phyloP scores from a whole-genome alignment of 2,329 filamentous ascomycete species.

The Emericellopsis cladophorae region DNA sequence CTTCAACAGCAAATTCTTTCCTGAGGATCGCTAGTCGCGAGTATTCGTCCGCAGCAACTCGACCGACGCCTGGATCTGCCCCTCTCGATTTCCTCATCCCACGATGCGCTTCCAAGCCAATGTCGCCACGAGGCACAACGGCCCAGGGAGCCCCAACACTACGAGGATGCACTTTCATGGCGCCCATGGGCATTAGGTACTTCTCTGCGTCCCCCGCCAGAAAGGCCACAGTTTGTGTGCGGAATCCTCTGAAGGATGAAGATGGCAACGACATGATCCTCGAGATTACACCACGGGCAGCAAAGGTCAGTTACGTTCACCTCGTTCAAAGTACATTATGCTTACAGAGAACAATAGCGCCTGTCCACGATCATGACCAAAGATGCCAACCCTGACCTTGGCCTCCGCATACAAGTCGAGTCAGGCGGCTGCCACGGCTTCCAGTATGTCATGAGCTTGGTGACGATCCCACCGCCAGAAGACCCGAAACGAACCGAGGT shows the following conservation, averaged over 20 bases:
- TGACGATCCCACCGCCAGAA: conserved; percentile 38
- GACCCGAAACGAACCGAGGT: conserved; percentile 16
- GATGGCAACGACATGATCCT: conserved; percentile 75
- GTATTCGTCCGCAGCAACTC: conserved; percentile 12
- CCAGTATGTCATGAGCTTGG: conserved; percentile 88
- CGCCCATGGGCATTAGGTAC: neutral
- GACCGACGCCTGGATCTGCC: conserved; percentile 9
- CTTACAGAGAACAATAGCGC: conserved; percentile 31
- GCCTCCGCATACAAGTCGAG: conserved; percentile 84
- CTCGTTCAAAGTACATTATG: neutral
- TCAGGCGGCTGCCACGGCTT: conserved; percentile 95
- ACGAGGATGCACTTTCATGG: neutral
- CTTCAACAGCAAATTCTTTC: conserved; percentile 25
- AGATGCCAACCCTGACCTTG: conserved; percentile 64
- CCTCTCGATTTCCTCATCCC: conserved; percentile 28
- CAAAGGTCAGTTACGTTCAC: conserved; percentile 40
- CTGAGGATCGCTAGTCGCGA: conserved; percentile 25
- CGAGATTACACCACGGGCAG: conserved; percentile 73
- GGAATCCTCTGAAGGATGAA: conserved; percentile 69
- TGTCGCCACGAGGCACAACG: neutral
- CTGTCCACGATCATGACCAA: conserved; percentile 65
- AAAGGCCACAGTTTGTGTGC: conserved; percentile 33
- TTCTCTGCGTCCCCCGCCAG: conserved; percentile 25
- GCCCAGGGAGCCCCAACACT: neutral
- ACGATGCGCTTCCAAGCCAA: conserved; percentile 6